Evolutionary conservation across 2,329 filamentous ascomycete genomes (phyloP).

Genomic region (Calonectria pteridis): DNA sequence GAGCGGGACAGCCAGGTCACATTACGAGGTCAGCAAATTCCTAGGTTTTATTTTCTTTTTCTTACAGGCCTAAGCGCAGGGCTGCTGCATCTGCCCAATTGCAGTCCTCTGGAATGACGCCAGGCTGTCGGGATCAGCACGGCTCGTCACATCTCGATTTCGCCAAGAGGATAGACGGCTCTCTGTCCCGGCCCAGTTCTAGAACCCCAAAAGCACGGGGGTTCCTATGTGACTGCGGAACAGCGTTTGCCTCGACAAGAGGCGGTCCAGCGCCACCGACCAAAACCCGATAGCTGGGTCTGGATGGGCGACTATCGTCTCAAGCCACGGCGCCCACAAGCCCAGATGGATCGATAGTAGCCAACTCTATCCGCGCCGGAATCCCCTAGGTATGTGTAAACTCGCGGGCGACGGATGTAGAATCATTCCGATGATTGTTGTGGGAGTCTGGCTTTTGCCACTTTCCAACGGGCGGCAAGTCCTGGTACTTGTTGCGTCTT

Average conservation of each 20-base stretch:
- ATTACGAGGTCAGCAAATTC: background rate
- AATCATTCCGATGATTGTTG: background rate
- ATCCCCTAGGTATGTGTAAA: background rate
- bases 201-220: background rate
- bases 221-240: background rate
- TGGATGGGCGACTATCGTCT: background rate
- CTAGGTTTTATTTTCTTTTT: background rate
- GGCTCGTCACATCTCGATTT: background rate
- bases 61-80: background rate
- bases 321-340: background rate
- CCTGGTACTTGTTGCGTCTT: background rate
- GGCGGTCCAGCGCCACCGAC: background rate
- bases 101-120: background rate
- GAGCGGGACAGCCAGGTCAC: background rate
- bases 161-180: background rate
- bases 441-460: slow-evolving; percentile 1
- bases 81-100: background rate
- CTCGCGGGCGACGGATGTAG: background rate
- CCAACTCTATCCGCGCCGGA: slow-evolving; percentile 5
- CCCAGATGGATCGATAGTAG: background rate
- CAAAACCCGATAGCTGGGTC: background rate
- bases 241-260: background rate
- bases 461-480: background rate
- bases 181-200: background rate
- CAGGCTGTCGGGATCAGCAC: too few species aligned